Percentiles rank a stretch among this genome's conserved stretches.
Evolutionary conservation across 177 flowering plant species (phyloP).

Genomic region (Vitis hybrid): DNA sequence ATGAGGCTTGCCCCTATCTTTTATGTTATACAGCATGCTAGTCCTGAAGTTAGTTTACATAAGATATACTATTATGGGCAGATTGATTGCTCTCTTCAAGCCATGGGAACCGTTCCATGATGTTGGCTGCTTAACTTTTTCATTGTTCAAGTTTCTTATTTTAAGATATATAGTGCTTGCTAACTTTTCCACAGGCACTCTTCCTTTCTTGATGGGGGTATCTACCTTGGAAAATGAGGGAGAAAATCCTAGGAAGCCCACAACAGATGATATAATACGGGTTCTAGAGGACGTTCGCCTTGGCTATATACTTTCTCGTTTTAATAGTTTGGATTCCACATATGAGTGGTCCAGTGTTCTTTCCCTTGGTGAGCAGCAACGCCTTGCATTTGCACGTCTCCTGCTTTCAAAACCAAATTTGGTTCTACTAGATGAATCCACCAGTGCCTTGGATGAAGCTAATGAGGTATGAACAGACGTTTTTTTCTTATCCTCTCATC

Average conservation of each 20-base stretch:
- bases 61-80: no score
- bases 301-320: conserved; percentile 67
- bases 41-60: no score
- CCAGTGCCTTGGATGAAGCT: conserved; percentile 93
- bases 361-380: conserved; percentile 98
- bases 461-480: conserved; percentile 63
- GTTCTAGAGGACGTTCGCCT: conserved; percentile 81
- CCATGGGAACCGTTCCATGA: no score
- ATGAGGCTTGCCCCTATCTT: no score
- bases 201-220: conserved; percentile 52
- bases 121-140: no score
- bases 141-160: no score
- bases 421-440: conserved; percentile 88
- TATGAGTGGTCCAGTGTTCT: conserved; percentile 95
- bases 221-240: conserved; percentile 19
- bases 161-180: no score
- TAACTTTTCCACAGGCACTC: conserved; percentile 37
- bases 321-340: conserved; percentile 59
- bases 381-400: conserved; percentile 92
- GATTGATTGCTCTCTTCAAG: no score
- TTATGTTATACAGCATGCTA: no score
- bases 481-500: background rate
- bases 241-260: conserved; percentile 45
- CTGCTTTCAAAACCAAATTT: conserved; percentile 80
- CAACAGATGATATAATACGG: conserved; percentile 58